Conservation (phyloP, 495 filamentous ascomycete genomes). For the Cryomyces antarcticus region DNA sequence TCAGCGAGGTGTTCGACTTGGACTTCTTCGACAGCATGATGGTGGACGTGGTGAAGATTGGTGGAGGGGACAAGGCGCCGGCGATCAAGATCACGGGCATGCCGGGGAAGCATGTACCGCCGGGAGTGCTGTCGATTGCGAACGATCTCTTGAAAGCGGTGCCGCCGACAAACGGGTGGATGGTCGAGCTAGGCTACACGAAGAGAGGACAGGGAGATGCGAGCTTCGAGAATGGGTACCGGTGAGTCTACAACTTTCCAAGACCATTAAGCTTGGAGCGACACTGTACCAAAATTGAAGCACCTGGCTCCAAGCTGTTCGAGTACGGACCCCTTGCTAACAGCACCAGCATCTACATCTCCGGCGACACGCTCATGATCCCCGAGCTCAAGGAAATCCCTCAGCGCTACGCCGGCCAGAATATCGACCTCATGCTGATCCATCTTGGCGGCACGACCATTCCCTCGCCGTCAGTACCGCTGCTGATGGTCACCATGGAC, state of each 20-base stretch:
- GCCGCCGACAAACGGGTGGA: conserved; percentile 58
- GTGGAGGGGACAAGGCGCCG: conserved; percentile 11
- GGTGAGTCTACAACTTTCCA: conserved; percentile 4
- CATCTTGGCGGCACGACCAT: conserved; percentile 51
- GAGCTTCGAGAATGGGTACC: conserved; percentile 25
- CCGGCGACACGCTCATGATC: conserved; percentile 48
- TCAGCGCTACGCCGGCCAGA: conserved; percentile 23
- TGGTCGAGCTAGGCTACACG: conserved; percentile 39
- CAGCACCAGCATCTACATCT: conserved; percentile 38
- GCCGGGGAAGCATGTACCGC: conserved; percentile 51
- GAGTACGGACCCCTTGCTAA: not conserved
- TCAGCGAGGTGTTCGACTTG: conserved; percentile 31
- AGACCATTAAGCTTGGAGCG: not conserved
- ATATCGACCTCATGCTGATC: conserved; percentile 48
- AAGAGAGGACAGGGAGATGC: conserved; percentile 1
- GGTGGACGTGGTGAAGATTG: conserved; percentile 22
- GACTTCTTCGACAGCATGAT: conserved; percentile 33
- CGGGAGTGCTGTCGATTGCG: conserved; percentile 22
- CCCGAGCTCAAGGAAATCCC: conserved; percentile 43
- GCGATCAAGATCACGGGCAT: conserved; percentile 40
- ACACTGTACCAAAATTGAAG: not conserved
- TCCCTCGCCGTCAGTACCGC: conserved; percentile 31
- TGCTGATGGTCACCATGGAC: conserved; percentile 60
- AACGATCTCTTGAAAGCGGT: conserved; percentile 40
- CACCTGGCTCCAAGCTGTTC: not conserved